Base-by-base conservation (phyloP, 495 filamentous ascomycete genomes). In the Talaromyces ruber region DNA sequence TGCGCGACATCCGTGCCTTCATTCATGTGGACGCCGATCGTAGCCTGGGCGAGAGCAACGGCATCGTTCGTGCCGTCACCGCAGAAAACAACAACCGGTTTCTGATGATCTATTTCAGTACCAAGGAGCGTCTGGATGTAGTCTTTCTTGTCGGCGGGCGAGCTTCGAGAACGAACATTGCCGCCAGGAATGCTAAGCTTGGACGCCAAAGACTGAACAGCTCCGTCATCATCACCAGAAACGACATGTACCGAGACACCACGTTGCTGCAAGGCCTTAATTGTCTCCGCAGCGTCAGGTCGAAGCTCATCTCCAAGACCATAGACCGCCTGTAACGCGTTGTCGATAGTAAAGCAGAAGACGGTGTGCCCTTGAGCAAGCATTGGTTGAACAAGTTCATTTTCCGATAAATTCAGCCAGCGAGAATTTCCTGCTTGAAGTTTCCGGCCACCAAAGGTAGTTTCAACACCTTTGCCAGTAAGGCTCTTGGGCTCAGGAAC, bases 11-110 rank as follows among this genome's bases (percentile, higher is more conserved):
- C 88, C 0, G 78, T 85, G 30, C 82, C 82, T 62, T 70, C 65
- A 68, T 82, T 82, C 63, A 89, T 81, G 65, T 90, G 87, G 3
- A 92, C 72, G 55, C 90, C 90, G 63, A 94, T 83, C 26, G 82
- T 83, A n/a, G 90, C 88, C 65, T 84, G 80, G 3, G 87, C 82
- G 6, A 94, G 79, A 2, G 90, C 89, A 12, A 86, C 76, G 0
- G 90, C 88, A 68, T 93, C 90, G 71, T 94, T 94, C 4, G 88
- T 90, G 7, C 90, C 90, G 66, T 94, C 90, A 50, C 90, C 90
- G 64, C 81, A 80, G 72, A 93, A 92, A 18, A 92, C 63, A 22
- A 91, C 79, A 3, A 79, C 63, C 7, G 70, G 9, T 2, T 14
- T 39, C 54, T 72, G 69, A 59, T 59, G 65, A 60, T 12, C 2